Evolutionary conservation across 2,329 filamentous ascomycete genomes (phyloP).

Genomic region (Stagonosporopsis chrysanthemi): DNA sequence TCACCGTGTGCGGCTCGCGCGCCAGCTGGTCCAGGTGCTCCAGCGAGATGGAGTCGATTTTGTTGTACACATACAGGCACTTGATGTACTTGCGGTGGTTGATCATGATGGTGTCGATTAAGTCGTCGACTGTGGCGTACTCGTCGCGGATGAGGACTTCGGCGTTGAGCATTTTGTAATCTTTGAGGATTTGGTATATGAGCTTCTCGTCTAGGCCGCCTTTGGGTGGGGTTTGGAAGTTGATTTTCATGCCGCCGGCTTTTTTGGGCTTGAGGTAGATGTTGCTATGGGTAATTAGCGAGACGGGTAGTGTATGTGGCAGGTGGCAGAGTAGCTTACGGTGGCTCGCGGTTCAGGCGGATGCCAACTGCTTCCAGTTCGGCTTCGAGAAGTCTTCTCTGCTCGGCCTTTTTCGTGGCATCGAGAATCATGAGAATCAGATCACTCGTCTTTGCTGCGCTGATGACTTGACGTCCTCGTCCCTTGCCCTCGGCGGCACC

Average conservation of each 20-base stretch:
- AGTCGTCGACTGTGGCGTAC: slow-evolving; percentile 90
- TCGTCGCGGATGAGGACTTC: slow-evolving; percentile 96
- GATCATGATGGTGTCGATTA: slow-evolving; percentile 99
- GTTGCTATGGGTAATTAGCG: slow-evolving; percentile 65
- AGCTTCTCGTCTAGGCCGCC: slow-evolving; percentile 92
- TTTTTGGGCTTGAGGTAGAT: slow-evolving; percentile 98
- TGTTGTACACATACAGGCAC: slow-evolving; percentile 98
- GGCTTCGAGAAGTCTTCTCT: slow-evolving; percentile 85
- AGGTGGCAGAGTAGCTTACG: slow-evolving; percentile 62
- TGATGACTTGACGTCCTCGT: slow-evolving; percentile 93
- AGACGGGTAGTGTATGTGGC: not conserved
- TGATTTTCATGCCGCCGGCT: slow-evolving; percentile 98
- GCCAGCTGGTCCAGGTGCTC: slow-evolving; percentile 93
- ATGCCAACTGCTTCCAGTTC: slow-evolving; percentile 97
- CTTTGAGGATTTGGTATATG: slow-evolving; percentile 94
- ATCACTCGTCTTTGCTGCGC: slow-evolving; percentile 97
- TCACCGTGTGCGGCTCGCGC: slow-evolving; percentile 89
- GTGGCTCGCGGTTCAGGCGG: slow-evolving; percentile 86
- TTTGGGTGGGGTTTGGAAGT: slow-evolving; percentile 88
- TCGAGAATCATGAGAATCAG: slow-evolving; percentile 96
- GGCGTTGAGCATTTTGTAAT: slow-evolving; percentile 99
- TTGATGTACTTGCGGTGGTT: slow-evolving; percentile 97
- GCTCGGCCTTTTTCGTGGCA: slow-evolving; percentile 94
- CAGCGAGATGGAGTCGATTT: slow-evolving; percentile 93
- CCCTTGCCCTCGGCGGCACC: slow-evolving; percentile 96